Base-by-base conservation (phyloP, 768 basidiomycete genomes). In the Pleurotus platypus region DNA sequence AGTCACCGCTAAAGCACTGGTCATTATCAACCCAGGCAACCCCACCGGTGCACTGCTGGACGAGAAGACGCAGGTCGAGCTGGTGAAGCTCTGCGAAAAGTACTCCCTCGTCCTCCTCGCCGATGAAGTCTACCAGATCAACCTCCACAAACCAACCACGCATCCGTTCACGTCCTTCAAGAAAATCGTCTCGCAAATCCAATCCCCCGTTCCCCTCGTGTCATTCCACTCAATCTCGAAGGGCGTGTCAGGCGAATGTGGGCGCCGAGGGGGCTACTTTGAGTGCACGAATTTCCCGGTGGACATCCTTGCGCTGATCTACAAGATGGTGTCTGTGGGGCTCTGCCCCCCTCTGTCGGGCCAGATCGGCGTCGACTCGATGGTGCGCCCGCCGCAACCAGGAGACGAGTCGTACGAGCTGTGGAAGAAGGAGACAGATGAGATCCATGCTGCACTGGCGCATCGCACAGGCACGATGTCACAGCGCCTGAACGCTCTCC, bases 211-310 rank as follows among this genome's bases (percentile, higher is more conserved):
- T 56, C 85, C 92, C 43, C 85, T 99, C 68, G 78, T 99, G 54
- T 94, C 92, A 43, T 98, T 97, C 86, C 96, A 99, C 76, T 94
- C 91, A 55, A 96, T 96, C 69, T 95, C 92, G 56, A 99, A 99
- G 72, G 96, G 96, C 55, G 92, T 97, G 59, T 84, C 83, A 38
- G 96, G 96, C 59, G 96, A 99, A 73, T 99, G 97, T 69, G 96
- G 97, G 2, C 80, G 96, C n/a, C 82, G 97, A 46, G 96, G 96
- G 30, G 96, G 95, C 2, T 99, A 97, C 78, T 95, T 96, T 64
- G 96, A 99, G 73, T 85, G 87, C 68, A 80, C 83, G 59, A 98
- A 98, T 72, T 74, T 99, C 62, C 67, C 78, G 11, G 77, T 84
- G 5, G 88, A 92, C 26, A 79, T 96, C 58, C 75, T 89, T 59